Evolutionary conservation across 306 rosid genomes (phyloP).

Genomic region (Sicyos edulis): DNA sequence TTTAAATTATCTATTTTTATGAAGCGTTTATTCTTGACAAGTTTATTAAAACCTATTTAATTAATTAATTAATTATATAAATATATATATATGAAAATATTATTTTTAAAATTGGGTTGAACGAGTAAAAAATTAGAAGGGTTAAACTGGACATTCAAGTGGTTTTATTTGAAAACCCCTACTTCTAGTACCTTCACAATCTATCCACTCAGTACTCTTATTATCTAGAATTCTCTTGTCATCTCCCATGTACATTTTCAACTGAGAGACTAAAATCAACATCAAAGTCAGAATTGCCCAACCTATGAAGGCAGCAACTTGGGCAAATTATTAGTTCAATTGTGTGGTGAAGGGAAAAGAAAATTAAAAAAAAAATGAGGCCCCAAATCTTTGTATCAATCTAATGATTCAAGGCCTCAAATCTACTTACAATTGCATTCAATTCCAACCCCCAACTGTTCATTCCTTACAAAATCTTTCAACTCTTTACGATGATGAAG

Average conservation of each 20-base stretch:
- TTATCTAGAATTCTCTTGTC: not conserved
- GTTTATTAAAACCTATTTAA: no score
- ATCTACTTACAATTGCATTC: not conserved
- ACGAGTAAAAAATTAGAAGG: no score
- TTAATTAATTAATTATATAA: no score
- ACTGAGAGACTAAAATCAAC: not conserved
- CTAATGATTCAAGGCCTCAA: not conserved
- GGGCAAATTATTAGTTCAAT: not conserved
- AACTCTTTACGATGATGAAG: not conserved
- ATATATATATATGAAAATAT: no score
- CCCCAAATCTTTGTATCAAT: not conserved
- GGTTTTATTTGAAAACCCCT: no score
- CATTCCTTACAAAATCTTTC: not conserved
- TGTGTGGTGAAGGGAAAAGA: not conserved
- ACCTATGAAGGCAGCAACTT: not conserved
- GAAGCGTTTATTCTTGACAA: no score
- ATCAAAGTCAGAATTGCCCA: constrained; percentile 2
- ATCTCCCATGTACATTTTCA: not conserved
- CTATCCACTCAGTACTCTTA: not conserved
- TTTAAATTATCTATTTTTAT: no score
- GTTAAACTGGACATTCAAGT: no score
- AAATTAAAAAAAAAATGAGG: constrained; percentile 9
- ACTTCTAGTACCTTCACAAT: not conserved
- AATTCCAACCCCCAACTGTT: not conserved
- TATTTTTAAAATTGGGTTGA: no score